Base-by-base conservation (phyloP, 768 basidiomycete species). In the Russula brevipes region DNA sequence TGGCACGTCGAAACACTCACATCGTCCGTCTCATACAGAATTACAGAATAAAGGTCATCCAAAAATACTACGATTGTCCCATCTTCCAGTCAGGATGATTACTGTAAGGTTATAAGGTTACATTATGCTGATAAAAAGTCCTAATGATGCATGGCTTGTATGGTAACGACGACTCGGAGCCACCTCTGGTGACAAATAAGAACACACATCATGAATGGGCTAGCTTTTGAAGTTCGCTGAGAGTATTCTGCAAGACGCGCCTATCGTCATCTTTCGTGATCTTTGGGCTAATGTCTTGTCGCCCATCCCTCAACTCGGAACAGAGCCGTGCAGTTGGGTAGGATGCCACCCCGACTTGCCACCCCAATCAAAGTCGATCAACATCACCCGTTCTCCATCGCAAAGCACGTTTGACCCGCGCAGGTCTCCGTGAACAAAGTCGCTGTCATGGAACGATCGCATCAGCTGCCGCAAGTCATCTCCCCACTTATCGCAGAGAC, bases 351-450 rank as follows among this genome's bases (percentile, higher is more conserved):
- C 57, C 47, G 9, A 41, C 57, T 17, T 41, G 8, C 57, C 38
- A 5, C 57, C 57, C 47, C 36, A 58, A n/a, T 58, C 57, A 50
- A 50, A 58, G 24, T 58, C 57, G 5, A 50, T 58, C 17, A 50
- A 24, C 46, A 50, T 33, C 19, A 41, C 39, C 6, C 41, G 10
- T 31, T 58, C 57, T 42, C 39, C 46, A 6, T 39, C 24, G 24
- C 33, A 46, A 17, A 57, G 33, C 3, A 57, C 24, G 36, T 47
- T 57, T 49, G 46, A 16, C 16, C 39, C 47, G 30, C 47, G 47
- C 12, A 58, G 30, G 39, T 41, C 57, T 30, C 47, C 38, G 24
- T 58, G 57, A 49, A 50, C 57, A 3, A 49, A 17, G 36, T 5
- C 47, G 6, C 17, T 4, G 2, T 58, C 38, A 14, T 50, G 57